These are phyloP conservation scores for Zopfia rhizophila DNA, from an alignment of 2,329 filamentous ascomycete species.

Conservation along the genomic window DNA sequence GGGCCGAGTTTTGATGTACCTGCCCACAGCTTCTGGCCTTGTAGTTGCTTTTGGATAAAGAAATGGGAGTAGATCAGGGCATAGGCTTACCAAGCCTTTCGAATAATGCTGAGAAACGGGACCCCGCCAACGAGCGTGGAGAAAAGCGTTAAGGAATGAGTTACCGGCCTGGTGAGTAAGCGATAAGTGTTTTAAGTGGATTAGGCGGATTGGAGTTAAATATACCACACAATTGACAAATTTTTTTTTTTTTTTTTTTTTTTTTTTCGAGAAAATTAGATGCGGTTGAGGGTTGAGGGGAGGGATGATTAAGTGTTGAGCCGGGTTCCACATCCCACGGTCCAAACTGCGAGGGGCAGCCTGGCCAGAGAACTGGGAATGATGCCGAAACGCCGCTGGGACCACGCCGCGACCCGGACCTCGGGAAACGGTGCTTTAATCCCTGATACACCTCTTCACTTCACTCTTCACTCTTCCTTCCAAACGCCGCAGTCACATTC, in stretches of 20 bases:
- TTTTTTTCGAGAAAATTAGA: neutral
- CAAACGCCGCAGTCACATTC: too few species aligned
- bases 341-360: too few species aligned
- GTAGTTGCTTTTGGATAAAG: slow-evolving; percentile 20
- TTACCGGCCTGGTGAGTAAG: slow-evolving; percentile 2
- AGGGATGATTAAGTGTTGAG: neutral
- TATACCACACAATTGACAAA: too few species aligned
- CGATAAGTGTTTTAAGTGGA: neutral
- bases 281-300: neutral
- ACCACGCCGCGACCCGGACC: too few species aligned
- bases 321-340: too few species aligned
- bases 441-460: too few species aligned
- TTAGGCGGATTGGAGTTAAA: too few species aligned
- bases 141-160: slow-evolving; percentile 9
- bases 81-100: slow-evolving; percentile 20
- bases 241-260: too few species aligned
- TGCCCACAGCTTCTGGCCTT: slow-evolving; percentile 1
- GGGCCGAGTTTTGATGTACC: neutral
- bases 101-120: slow-evolving; percentile 21
- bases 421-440: too few species aligned
- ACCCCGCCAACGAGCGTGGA: slow-evolving; percentile 16
- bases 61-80: slow-evolving; percentile 5
- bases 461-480: too few species aligned
- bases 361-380: too few species aligned
- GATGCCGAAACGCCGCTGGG: too few species aligned